A percentile compares a stretch with the other conserved stretches of the same genome.
Evolutionary conservation across 768 basidiomycete species (phyloP).

Genomic region (Xerocomellus chrysenteron): DNA sequence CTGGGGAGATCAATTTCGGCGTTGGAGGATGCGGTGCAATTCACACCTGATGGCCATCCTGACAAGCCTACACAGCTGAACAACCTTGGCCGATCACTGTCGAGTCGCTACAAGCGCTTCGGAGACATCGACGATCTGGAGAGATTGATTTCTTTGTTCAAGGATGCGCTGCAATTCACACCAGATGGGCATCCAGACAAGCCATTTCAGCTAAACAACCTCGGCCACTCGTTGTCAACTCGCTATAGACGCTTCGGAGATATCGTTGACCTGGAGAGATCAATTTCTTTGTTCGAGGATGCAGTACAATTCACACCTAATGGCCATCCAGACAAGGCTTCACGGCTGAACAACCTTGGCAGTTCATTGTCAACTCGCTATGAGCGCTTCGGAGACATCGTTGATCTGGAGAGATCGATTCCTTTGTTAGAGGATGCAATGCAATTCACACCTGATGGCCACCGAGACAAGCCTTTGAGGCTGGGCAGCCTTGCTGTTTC

Average conservation of each 20-base stretch:
- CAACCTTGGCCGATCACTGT: not conserved
- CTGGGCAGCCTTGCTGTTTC: no score
- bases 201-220: not conserved
- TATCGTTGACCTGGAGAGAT: not conserved
- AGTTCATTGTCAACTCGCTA: not conserved
- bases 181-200: not conserved
- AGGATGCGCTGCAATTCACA: not conserved
- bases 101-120: not conserved
- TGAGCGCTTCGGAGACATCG: not conserved
- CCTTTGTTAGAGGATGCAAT: rapidly evolving
- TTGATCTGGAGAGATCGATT: not conserved
- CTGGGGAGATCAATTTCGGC: no score
- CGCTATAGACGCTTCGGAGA: not conserved
- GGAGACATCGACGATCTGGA: not conserved
- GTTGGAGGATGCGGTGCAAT: no score
- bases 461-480: not conserved
- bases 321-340: no score
- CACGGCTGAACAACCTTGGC: not conserved
- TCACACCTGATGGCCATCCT: not conserved
- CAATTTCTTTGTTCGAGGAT: not conserved
- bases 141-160: not conserved
- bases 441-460: not conserved
- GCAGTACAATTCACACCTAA: no score
- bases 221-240: not conserved
- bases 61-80: not conserved